Evolutionary conservation across 192 early-diverging fungal species (phyloP), one percentile per base, ranked within the genome.

Genomic region (Entomortierella beljakovae): DNA sequence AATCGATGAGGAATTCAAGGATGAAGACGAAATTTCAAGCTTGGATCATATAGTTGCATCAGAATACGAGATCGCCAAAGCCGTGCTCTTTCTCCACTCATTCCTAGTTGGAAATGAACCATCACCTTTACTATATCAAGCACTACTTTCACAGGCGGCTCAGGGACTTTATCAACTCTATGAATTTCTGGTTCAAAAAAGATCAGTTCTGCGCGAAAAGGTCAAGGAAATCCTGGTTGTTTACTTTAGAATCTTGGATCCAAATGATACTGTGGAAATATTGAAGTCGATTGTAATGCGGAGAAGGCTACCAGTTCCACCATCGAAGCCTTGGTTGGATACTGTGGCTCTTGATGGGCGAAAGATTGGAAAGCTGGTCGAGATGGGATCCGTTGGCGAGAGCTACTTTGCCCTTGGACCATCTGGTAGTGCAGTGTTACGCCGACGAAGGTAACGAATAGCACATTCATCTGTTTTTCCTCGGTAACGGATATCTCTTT

Each of bases 101-200:
- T 68, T 94, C 9, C 70, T 93, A 28, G 83, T 90, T 3, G 85
- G 83, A 25, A 89, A 88, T 26, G 87, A 90, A 53, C 88, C 92
- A 5, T 87, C 89, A 0, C 84, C 86, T 22, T 54, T 61, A 34
- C 59, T 92, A 40, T 83, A 92, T 32, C 82, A 87, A 31, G 72
- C 77, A 4, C 86, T 94, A 33, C 70, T 92, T 25, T 71, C 70
- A 0, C 82, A 87, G 8, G 70, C 83, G 1, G 80, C 89, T 46
- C 74, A 82, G 25, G 82, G 88, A 18, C 76, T 92, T 0, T 87
- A 92, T 57, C 82, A 89, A 48, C 76, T 89, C 38, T 88, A 86
- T 57, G 82, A 85, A 40, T 88, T 75, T n/a, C 80, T 84, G 26
- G 33, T 58, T 37, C 61, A 80, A 49, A 43, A 76, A 7, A 85